Base-by-base conservation (phyloP, 148 eudicot genomes). In the Diospyros kaki region DNA sequence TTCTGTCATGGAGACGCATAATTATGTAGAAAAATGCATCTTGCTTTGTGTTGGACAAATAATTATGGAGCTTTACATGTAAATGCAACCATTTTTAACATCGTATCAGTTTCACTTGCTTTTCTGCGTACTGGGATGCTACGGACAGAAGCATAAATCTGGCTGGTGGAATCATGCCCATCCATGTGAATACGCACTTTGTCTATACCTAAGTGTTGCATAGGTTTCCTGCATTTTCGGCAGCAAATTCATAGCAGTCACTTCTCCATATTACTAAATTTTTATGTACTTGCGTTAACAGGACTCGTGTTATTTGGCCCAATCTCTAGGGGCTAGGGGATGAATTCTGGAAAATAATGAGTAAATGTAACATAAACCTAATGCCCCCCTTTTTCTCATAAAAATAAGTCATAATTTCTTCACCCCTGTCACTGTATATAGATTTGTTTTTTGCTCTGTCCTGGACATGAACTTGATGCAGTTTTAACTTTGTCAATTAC, bases 401-500 rank as follows among this genome's bases (percentile, higher is more conserved):
- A 28, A 28, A 28, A 28, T 28, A 28, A 28, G 28, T 28, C 28
- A 28, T 28, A 28, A 28, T 28, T 28, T 28, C 28, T 28, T 28
- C 28, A 28, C 28, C 28, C 28, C 28, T 28, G 0, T 28, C 28
- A 28, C 28, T 28, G 28, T 28, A 28, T 28, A 28, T 28, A 28
- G 28, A 28, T 12, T 71, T 68, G 51, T 58, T 58, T 68, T 41
- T 44, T 66, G 42, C 6, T 44, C 6, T 46, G 55, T 39, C 58
- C 58, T 48, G 6, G 68, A 38, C 68, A 73, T 28, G 67, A 51
- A 38, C 53, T 73, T 73, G 58, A 48, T 54, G 58, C 38, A 1
- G 58, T 11, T 41, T 28, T 75, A 18, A 74, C 58, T 42, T 18
- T 76, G 39, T 43, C 74, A 46, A 43, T 51, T 78, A 80, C 43